Evolutionary conservation across 805 yeast species (phyloP).

Genomic region (Ogataea paradorogensis): DNA sequence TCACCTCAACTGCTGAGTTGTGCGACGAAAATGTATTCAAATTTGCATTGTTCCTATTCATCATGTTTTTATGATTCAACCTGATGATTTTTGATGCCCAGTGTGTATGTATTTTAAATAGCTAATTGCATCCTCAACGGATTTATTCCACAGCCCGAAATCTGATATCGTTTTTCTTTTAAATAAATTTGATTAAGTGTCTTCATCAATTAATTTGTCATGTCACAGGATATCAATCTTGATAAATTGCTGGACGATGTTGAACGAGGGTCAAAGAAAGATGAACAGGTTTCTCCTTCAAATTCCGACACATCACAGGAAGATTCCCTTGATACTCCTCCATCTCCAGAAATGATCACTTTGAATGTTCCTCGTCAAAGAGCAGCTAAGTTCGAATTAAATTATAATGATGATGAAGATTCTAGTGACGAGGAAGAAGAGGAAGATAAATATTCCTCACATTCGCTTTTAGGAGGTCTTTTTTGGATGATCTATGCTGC

Average conservation of each 20-base stretch:
- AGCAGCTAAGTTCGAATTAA: constrained; percentile 14
- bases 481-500: constrained; percentile 24
- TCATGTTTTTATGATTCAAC: constrained; percentile 6
- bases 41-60: constrained; percentile 3
- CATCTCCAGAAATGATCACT: constrained; percentile 9
- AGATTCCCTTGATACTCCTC: constrained; percentile 9
- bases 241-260: constrained; percentile 19
- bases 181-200: constrained; percentile 5
- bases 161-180: background rate
- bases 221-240: constrained; percentile 15
- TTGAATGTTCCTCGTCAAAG: constrained; percentile 12
- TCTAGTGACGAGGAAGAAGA: constrained; percentile 11
- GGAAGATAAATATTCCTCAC: constrained; percentile 14
- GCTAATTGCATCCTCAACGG: constrained; percentile 27
- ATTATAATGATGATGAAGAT: constrained; percentile 10
- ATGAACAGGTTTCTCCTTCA: constrained; percentile 1
- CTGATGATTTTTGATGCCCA: constrained; percentile 8
- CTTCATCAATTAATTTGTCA: constrained; percentile 4
- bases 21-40: constrained; percentile 7
- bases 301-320: background rate
- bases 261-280: constrained; percentile 6
- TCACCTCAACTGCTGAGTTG: constrained; percentile 13
- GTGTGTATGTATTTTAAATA: constrained; percentile 6
- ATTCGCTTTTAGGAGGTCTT: constrained; percentile 13
- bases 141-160: constrained; percentile 13